Evolutionary conservation across 2,329 filamentous ascomycete species (phyloP).

Genomic region (Parafenestella ontariensis): DNA sequence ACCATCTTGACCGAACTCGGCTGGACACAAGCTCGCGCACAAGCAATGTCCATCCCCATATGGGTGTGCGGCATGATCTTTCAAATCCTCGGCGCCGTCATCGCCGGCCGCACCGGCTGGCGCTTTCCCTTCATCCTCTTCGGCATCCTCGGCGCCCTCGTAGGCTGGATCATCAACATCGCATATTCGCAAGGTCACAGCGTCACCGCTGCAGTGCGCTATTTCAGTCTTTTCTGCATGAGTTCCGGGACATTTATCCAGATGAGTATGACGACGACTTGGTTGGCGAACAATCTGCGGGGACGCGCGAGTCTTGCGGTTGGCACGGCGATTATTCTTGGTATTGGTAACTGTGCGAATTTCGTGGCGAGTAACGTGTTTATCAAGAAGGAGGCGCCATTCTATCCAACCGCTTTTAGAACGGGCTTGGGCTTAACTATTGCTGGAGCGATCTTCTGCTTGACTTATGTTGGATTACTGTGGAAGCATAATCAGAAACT

Average conservation of each 20-base stretch:
- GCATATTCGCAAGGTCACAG: constrained; percentile 48
- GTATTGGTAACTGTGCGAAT: constrained; percentile 62
- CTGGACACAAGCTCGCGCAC: constrained; percentile 40
- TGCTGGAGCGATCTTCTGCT: constrained; percentile 26
- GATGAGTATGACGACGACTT: constrained; percentile 58
- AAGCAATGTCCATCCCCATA: constrained; percentile 46
- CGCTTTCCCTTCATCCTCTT: constrained; percentile 42
- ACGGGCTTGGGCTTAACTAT: constrained; percentile 45
- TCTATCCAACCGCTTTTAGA: constrained; percentile 37
- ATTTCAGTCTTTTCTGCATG: constrained; percentile 47
- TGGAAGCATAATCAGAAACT: constrained; percentile 58
- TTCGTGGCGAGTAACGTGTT: constrained; percentile 59
- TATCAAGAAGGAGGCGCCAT: constrained; percentile 33
- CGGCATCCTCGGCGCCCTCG: constrained; percentile 48
- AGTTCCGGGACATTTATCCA: constrained; percentile 58
- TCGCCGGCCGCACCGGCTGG: constrained; percentile 35
- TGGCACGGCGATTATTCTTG: constrained; percentile 30
- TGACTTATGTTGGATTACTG: constrained; percentile 54
- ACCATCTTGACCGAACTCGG: constrained; percentile 46
- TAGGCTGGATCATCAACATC: constrained; percentile 61
- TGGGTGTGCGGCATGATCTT: constrained; percentile 39
- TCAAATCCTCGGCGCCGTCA: constrained; percentile 28
- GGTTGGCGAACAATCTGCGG: constrained; percentile 62
- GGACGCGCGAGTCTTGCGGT: constrained; percentile 33
- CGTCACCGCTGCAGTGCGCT: constrained; percentile 61